phyloP scores from a whole-genome alignment of 768 basidiomycete genomes.

The Tulasnella sp. region DNA sequence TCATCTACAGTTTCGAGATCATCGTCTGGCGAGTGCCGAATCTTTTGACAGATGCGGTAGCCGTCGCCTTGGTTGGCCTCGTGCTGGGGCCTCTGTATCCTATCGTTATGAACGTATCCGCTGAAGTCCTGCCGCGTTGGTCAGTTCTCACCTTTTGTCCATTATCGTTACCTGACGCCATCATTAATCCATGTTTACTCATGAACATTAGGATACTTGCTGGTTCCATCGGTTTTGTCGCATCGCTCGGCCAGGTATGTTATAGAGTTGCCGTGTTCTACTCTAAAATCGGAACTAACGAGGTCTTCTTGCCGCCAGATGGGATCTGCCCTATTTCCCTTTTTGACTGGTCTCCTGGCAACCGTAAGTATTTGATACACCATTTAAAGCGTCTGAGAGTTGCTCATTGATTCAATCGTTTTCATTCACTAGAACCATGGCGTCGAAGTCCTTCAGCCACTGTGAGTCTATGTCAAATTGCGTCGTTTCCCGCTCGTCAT shows the following conservation, averaged over 20 bases:
- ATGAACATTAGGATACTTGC: slow-evolving; percentile 2
- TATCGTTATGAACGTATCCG: slow-evolving; percentile 6
- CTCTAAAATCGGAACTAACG: too few species aligned
- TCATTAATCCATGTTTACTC: neutral
- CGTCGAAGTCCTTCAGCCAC: slow-evolving; percentile 11
- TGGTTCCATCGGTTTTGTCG: slow-evolving; percentile 26
- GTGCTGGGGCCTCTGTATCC: slow-evolving; percentile 31
- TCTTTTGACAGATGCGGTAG: slow-evolving; percentile 29
- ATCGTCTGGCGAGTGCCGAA: slow-evolving; percentile 31
- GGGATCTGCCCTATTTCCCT: slow-evolving; percentile 61
- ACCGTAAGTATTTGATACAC: neutral
- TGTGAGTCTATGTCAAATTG: neutral
- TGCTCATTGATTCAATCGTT: neutral
- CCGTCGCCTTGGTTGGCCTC: slow-evolving; percentile 30
- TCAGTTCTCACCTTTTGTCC: neutral
- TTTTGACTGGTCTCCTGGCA: slow-evolving; percentile 32
- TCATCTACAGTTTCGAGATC: slow-evolving; percentile 23
- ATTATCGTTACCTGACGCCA: neutral
- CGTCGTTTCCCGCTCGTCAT: neutral
- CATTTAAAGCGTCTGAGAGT: neutral
- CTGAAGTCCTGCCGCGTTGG: slow-evolving; percentile 8
- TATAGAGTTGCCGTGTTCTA: too few species aligned
- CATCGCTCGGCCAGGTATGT: slow-evolving; percentile 23
- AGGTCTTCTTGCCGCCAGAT: too few species aligned
- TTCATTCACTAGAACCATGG: neutral